A percentile compares a stretch with the other conserved stretches of the same genome.
Conservation (phyloP, 306 rosid genomes). For the Medicago ruthenica region DNA sequence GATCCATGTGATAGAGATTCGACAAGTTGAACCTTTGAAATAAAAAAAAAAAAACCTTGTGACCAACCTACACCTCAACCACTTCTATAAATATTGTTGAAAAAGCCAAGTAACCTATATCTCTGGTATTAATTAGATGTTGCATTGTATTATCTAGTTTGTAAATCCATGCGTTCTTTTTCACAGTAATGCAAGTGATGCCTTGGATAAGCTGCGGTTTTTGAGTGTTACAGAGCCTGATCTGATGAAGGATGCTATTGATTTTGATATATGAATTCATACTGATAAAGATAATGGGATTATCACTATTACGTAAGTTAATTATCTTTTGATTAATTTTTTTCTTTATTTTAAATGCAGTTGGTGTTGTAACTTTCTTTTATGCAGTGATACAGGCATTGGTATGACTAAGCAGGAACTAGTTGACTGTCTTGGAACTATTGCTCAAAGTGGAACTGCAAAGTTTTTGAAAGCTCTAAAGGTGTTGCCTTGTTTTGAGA, state of each 20-base stretch:
- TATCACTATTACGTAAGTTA: conserved; percentile 73
- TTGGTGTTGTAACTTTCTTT: conserved; percentile 27
- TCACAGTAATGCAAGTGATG: conserved; percentile 96
- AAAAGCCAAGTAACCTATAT: background rate
- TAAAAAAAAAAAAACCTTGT: background rate
- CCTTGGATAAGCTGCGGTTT: conserved; percentile 94
- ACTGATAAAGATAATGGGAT: conserved; percentile 87
- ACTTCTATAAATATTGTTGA: background rate
- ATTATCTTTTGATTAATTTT: conserved; percentile 1
- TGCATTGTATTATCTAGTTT: background rate
- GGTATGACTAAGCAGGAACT: conserved; percentile 95
- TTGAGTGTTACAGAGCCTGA: conserved; percentile 84
- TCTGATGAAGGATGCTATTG: conserved; percentile 74
- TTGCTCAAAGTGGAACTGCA: conserved; percentile 98
- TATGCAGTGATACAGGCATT: conserved; percentile 86
- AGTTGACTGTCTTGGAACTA: conserved; percentile 97
- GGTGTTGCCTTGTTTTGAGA: conserved; percentile 49
- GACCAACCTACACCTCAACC: background rate
- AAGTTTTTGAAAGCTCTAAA: conserved; percentile 89
- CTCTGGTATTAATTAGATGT: background rate
- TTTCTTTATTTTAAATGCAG: background rate
- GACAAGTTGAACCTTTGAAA: background rate
- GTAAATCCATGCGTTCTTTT: conserved; percentile 27
- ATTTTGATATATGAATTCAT: conserved; percentile 82
- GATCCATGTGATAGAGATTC: too few relatives aligned